A percentile compares a stretch with the other conserved stretches of the same genome.
Conservation (phyloP, 2,329 filamentous ascomycete genomes). For the Colletotrichum tanaceti region DNA sequence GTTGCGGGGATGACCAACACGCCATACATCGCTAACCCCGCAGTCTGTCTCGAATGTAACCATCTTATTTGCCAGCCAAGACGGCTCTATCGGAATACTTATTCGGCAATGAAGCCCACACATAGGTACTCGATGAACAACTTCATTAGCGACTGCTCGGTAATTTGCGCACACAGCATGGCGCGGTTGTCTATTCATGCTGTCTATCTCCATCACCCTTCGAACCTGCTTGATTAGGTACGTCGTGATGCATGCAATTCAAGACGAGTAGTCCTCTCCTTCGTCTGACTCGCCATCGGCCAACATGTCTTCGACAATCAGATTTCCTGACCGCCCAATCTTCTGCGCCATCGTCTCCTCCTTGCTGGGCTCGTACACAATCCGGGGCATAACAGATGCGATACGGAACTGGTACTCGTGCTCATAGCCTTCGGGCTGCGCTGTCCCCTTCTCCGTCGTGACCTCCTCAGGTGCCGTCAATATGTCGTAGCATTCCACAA, state of each 20-base stretch:
- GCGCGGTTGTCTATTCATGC: constrained; percentile 6
- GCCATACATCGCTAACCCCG: background rate
- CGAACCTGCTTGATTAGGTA: background rate
- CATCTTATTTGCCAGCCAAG: constrained; percentile 7
- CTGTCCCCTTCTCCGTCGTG: constrained; percentile 44
- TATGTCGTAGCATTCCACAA: constrained; percentile 89
- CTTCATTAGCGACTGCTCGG: background rate
- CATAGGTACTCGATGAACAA: background rate
- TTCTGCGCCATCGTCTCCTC: constrained; percentile 75
- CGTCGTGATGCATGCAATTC: background rate
- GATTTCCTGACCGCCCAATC: constrained; percentile 85
- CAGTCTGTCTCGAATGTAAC: background rate
- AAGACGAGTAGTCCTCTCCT: constrained; percentile 25
- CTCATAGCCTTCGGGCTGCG: constrained; percentile 74
- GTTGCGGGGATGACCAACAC: constrained; percentile 19
- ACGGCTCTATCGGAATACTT: background rate
- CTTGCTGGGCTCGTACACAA: constrained; percentile 78
- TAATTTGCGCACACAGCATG: constrained; percentile 5
- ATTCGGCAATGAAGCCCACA: background rate
- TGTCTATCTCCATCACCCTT: constrained; percentile 3
- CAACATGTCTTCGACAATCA: constrained; percentile 82
- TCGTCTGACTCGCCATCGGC: constrained; percentile 47
- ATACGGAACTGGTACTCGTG: constrained; percentile 89
- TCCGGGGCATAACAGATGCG: constrained; percentile 85
- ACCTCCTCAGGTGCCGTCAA: constrained; percentile 57